A percentile compares a stretch with the other conserved stretches of the same genome.
phyloP scores from a whole-genome alignment of 371 early-diverging fungal species.

The Entomophthora muscae region DNA sequence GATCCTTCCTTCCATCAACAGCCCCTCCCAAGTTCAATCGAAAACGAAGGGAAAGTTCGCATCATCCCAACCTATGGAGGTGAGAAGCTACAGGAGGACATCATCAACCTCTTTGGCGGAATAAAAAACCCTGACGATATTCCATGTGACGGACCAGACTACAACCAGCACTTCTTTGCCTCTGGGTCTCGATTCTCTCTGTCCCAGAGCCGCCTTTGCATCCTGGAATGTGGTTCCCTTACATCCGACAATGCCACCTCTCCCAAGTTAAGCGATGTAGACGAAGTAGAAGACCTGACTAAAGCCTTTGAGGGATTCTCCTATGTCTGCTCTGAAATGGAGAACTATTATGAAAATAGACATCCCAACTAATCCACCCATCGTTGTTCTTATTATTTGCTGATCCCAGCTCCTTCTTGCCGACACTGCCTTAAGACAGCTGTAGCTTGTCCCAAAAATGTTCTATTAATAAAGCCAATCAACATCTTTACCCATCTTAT shows the following conservation, averaged over 20 bases:
- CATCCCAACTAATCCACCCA: no score
- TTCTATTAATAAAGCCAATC: no score
- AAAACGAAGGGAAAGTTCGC: neutral
- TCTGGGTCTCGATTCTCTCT: conserved; percentile 1
- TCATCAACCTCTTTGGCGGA: neutral
- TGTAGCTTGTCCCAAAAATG: no score
- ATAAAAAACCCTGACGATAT: neutral
- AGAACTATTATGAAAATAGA: neutral
- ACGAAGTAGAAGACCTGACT: neutral
- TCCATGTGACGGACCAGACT: neutral
- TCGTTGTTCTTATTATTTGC: no score
- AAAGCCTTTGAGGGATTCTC: conserved; percentile 2
- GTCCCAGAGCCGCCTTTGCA: neutral
- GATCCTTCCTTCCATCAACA: conserved; percentile 2
- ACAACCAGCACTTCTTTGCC: neutral
- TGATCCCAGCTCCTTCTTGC: no score
- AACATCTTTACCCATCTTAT: no score
- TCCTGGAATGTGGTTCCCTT: neutral
- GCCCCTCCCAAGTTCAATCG: neutral
- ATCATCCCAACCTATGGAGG: neutral
- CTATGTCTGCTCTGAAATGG: neutral
- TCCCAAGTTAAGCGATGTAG: neutral
- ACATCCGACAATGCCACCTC: neutral
- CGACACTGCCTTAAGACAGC: no score
- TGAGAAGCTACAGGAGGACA: neutral